A percentile compares a stretch with the other conserved stretches of the same genome.
Evolutionary conservation across 202 grass and related monocot species (phyloP).

Genomic region (Zoysia matrella): DNA sequence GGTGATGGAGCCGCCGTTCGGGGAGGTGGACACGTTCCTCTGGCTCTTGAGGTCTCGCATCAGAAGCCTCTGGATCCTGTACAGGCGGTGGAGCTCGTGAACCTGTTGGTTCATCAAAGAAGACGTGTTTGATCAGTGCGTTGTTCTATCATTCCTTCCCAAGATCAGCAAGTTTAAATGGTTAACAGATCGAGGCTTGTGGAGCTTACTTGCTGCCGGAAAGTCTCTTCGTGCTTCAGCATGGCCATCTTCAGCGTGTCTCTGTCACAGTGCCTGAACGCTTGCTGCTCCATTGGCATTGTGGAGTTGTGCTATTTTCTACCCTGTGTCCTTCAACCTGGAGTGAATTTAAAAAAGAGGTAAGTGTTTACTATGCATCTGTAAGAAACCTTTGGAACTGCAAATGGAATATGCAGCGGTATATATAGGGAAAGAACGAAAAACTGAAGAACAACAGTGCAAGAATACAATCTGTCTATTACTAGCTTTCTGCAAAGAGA

Average conservation of each 20-base stretch:
- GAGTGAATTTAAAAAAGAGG: conserved; percentile 14
- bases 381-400: not conserved
- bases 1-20: conserved; percentile 38
- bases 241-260: conserved; percentile 35
- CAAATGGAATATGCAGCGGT: not conserved
- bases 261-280: conserved; percentile 42
- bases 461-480: conserved; percentile 22
- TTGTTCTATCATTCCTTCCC: not conserved
- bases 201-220: conserved; percentile 68
- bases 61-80: conserved; percentile 81
- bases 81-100: conserved; percentile 76
- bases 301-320: not conserved
- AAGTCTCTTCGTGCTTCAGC: conserved; percentile 84
- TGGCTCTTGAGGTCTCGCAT: conserved; percentile 69
- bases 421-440: not conserved
- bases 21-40: conserved; percentile 39
- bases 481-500: conserved; percentile 14
- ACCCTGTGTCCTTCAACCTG: conserved; percentile 17
- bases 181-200: conserved; percentile 8
- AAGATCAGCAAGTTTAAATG: not conserved
- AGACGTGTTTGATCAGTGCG: not conserved
- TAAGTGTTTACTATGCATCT: not conserved
- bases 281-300: conserved; percentile 59
- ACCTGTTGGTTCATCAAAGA: conserved; percentile 44
- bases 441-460: not conserved